Percentiles rank a stretch among this genome's conserved stretches.
These are phyloP conservation scores for Coleophoma crateriformis DNA, from an alignment of 2,329 filamentous ascomycete species.

Conservation along the genomic window DNA sequence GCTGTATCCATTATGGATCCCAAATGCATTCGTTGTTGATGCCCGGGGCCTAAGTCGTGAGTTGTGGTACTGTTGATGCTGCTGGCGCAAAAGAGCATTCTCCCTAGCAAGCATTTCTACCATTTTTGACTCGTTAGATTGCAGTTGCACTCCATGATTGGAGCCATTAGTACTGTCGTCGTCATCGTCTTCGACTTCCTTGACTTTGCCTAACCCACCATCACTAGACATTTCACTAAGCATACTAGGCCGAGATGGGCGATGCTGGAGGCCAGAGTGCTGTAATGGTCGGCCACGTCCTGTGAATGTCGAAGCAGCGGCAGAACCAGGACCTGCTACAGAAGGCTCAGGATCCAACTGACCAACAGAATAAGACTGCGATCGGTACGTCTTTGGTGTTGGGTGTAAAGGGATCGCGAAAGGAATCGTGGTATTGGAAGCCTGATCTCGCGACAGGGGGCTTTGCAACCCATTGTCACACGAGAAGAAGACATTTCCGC, in stretches of 20 bases:
- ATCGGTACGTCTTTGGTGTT: constrained; percentile 87
- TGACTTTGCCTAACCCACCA: constrained; percentile 60
- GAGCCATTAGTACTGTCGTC: constrained; percentile 51
- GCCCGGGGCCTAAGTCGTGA: constrained; percentile 51
- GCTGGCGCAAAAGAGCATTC: constrained; percentile 56
- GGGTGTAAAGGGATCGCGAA: constrained; percentile 86
- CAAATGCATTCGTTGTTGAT: constrained; percentile 47
- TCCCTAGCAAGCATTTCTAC: constrained; percentile 59
- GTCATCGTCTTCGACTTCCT: constrained; percentile 65
- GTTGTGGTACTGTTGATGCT: constrained; percentile 51
- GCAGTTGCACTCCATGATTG: constrained; percentile 46
- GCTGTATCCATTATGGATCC: constrained; percentile 50
- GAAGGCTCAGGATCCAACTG: constrained; percentile 68
- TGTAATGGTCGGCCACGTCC: constrained; percentile 34
- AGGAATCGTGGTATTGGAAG: constrained; percentile 62
- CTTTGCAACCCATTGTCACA: constrained; percentile 38
- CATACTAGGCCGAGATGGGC: constrained; percentile 74
- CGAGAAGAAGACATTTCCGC: constrained; percentile 37
- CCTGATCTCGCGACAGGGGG: constrained; percentile 46
- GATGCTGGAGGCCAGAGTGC: constrained; percentile 69
- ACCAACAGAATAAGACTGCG: constrained; percentile 93
- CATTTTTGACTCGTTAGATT: constrained; percentile 51
- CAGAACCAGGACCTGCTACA: constrained; percentile 9
- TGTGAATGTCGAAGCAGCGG: constrained; percentile 14
- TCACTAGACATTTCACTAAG: constrained; percentile 67